Evolutionary conservation across 352 stramenopile species (phyloP), one percentile per base, ranked within the genome.

Genomic region (Pseudoperonospora humuli): DNA sequence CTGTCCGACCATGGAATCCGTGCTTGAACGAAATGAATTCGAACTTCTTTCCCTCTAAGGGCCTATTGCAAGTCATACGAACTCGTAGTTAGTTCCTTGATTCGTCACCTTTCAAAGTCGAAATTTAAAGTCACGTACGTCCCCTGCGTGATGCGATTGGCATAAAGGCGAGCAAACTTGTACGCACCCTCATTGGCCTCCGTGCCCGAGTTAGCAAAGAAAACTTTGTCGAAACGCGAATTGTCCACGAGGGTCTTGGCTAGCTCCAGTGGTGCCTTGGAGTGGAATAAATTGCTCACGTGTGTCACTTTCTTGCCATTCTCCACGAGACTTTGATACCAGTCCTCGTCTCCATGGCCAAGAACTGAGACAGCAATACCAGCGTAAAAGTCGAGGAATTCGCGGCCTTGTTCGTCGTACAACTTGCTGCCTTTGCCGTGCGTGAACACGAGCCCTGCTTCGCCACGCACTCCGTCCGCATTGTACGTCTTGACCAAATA

Each of bases 281-380:
- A 97, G 56, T 97, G 96, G 71, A 98, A 99, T 37, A 98, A 69
- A 66, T 99, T 99, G 68, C 71, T 95, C 48, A 96, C 88, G 57
- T 99, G 96, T 56, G 96, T 93, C 11, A 98, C 54, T 29, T 88
- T 75, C 50, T 82, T 79, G 50, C 57, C 71, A 28, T 64, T 65
- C 18, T 82, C 64, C 15, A 82, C 64, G 7, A 90, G 52, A 39
- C 75, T 71, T 1, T 83, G 56, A 36, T 88, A 89, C 49, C 96
- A 83, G 50, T 82, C 75, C 1, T 74, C 60, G 57, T 98, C 93
- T 50, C 70, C 72, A 61, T 99, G 96, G 19, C 88, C 86, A 6
- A 96, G 59, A 5, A 61, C 66, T 3, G 65, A 89, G 19, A 91
- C 81, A 7, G 90, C 92, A 49, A 98, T 98, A 32, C 95, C 94